Evolutionary conservation across 1,284 basidiomycete genomes (phyloP), one percentile per base, ranked within the genome.

Genomic region (Cutaneotrichosporon spelunceum): DNA sequence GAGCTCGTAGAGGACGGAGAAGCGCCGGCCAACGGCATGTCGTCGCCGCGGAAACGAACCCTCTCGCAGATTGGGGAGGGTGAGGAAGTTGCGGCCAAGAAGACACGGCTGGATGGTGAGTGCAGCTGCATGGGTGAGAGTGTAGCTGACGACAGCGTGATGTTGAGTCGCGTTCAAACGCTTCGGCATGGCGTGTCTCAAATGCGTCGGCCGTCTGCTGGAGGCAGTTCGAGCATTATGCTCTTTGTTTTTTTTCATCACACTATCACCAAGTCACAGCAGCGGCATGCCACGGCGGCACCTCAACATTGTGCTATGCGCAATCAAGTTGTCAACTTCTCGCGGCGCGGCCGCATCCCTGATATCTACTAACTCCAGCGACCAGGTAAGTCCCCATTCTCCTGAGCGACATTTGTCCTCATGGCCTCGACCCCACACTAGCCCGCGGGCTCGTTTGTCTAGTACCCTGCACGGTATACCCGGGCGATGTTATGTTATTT

Each of bases 41-140:
- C 39, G n/a, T 52, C 57, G 33, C 52, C 59, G 10, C 52, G 27
- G 2, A 64, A 64, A 36, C 62, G 62, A 39, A 9, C 48, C 5
- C 56, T 59, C 26, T 57, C 59, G 11, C 44, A 56, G 4, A 24
- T 24, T 21, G 63, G 56, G 19, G 60, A 53, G 10, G 57, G 26
- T 16, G 60, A 64, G 9, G 59, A 52, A 2, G n/a, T 21, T 2
- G 52, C 44, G 34, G 57, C 56, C 19, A 65, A 65, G 60, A 34
- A 56, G 53, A 58, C 57, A 4, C 52, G 60, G 9, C 26, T 61
- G 9, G 60, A 65, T n/a, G 53, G 63, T 65, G 54, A 56, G 63
- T 61, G 4, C 23, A 16, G 11, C 27, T 50, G 2, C 7, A 5
- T 19, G 5, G 21, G 33, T 9, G 11, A 24, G n/a, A 14, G 21